Evolutionary conservation across 23 red algal species (phyloP).

Genomic region (Porphyridium purpureum): DNA sequence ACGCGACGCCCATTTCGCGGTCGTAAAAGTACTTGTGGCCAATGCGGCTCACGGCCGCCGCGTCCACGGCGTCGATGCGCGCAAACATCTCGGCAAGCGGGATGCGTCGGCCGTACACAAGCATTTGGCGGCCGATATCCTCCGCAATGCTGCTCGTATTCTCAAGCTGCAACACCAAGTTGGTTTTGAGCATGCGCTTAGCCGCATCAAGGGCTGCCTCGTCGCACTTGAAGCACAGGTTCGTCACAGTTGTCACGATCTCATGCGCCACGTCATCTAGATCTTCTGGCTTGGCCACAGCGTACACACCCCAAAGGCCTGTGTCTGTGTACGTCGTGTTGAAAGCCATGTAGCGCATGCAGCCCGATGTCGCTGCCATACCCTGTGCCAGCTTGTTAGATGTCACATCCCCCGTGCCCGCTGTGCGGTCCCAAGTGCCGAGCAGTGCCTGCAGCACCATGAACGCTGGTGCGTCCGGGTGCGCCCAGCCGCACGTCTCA

Average conservation of each 20-base stretch:
- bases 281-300: constrained; percentile 39
- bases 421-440: constrained; percentile 63
- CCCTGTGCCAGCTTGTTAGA: constrained; percentile 37
- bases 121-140: constrained; percentile 84
- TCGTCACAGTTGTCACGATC: constrained; percentile 38
- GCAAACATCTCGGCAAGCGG: constrained; percentile 90
- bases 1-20: constrained; percentile 73
- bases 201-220: constrained; percentile 54
- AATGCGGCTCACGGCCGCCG: constrained; percentile 53
- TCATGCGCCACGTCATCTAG: constrained; percentile 88
- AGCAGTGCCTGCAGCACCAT: constrained; percentile 94
- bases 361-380: constrained; percentile 24
- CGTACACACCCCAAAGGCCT: constrained; percentile 84
- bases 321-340: constrained; percentile 99
- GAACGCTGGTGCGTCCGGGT: constrained; percentile 87
- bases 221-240: constrained; percentile 41
- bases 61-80: constrained; percentile 85
- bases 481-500: constrained; percentile 93
- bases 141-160: constrained; percentile 69
- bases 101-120: constrained; percentile 82
- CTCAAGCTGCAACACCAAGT: constrained; percentile 53
- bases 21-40: constrained; percentile 94
- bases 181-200: constrained; percentile 83
- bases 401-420: constrained; percentile 24
- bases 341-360: constrained; percentile 20